Percentiles rank a stretch among this genome's conserved stretches.
Conservation (phyloP, 1,139 yeast species). For the Wickerhamomyces sp. region DNA sequence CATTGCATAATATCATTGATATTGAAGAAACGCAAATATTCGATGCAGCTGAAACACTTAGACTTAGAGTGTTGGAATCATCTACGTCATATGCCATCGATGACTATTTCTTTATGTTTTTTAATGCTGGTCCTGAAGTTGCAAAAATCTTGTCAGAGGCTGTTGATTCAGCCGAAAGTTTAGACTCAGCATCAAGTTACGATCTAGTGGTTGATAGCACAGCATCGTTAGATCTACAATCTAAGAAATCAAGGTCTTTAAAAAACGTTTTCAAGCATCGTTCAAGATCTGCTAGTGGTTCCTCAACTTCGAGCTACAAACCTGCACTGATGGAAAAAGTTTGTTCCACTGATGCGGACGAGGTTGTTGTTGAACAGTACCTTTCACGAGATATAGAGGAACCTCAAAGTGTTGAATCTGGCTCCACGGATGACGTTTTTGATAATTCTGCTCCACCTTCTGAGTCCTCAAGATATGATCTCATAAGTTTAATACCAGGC, state of each 20-base stretch:
- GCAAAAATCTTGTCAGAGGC: conserved; percentile 18
- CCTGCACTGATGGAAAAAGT: neutral
- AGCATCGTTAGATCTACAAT: neutral
- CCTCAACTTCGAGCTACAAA: neutral
- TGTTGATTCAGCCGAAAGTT: conserved; percentile 1
- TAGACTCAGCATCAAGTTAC: neutral
- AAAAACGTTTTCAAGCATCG: conserved; percentile 2
- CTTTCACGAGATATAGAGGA: conserved; percentile 1
- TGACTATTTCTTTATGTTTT: conserved; percentile 66
- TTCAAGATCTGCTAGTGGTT: conserved; percentile 1
- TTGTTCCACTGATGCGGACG: conserved; percentile 1
- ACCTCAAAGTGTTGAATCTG: neutral
- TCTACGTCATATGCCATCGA: conserved; percentile 52
- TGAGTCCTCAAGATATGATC: neutral
- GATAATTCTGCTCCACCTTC: neutral
- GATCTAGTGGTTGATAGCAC: conserved; percentile 2
- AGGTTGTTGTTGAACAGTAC: conserved; percentile 14
- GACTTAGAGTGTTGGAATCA: conserved; percentile 46
- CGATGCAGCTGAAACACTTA: conserved; percentile 44
- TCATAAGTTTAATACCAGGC: conserved; percentile 2
- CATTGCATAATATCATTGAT: conserved; percentile 63
- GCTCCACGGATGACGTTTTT: neutral
- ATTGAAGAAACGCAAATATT: conserved; percentile 48
- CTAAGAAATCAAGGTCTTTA: neutral
- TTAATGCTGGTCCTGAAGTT: conserved; percentile 39